Evolutionary conservation across 768 basidiomycete genomes (phyloP), one percentile per base, ranked within the genome.

Genomic region (Galerina sulciceps): DNA sequence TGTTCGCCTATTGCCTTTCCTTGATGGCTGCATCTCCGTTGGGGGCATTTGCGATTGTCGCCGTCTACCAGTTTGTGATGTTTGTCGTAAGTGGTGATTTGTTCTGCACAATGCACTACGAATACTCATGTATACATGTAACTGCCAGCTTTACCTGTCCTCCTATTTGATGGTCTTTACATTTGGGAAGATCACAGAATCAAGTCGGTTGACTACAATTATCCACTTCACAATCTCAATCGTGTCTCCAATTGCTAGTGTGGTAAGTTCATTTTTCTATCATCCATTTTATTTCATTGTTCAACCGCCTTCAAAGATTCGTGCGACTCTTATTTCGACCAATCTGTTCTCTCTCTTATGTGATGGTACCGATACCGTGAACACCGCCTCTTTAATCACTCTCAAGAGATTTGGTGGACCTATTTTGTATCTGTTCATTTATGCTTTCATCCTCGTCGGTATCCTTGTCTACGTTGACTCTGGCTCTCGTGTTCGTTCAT

Each of bases 271-370:
- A 13, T 49, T 15, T 13, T n/a, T 53, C 38, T 26, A 47, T 52
- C 17, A 26, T 47, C 38, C 18, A 40, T 6, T 48, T 14, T 17
- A 18, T 47, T 17, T 13, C 46, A 31, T 5, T 31, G 26, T 31
- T 31, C 48, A 40, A 58, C 11, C 34, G 17, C 31, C 52, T 1
- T 46, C 64, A 15, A 55, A 90, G 90, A 69, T 84, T 41, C 81
- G 91, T 41, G 85, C 90, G 0, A 82, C 83, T 3, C 79, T 94
- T 18, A 83, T 94, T 17, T 89, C 91, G 0, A 79, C 89, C 62
- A 92, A 93, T 65, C 71, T 91, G 2, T 94, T 93, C 72, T 86
- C 85, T 14, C 75, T 93, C 2, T 81, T 91, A 3, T 92, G 91
- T 65, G 73, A 85, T 57, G 87, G 87, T 6, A 71, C 76, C 3